Evolutionary conservation across 2,329 filamentous ascomycete species (phyloP).

Genomic region (Aspergillus tamarii): DNA sequence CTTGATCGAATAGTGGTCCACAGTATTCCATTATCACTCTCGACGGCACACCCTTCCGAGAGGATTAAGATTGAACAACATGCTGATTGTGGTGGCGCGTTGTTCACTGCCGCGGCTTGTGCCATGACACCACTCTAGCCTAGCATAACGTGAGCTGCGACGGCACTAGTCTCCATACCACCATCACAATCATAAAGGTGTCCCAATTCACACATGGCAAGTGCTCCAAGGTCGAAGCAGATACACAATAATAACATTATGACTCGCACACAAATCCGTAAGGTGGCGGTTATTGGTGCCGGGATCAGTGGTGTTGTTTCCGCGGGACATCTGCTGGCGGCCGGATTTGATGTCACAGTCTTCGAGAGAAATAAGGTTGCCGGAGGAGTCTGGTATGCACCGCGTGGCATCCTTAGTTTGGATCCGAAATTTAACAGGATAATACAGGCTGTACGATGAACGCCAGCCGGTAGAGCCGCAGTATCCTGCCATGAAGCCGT

Average conservation of each 20-base stretch:
- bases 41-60: not conserved
- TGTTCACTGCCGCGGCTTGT: not conserved
- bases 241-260: constrained; percentile 17
- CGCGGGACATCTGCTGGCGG: constrained; percentile 50
- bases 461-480: constrained; percentile 51
- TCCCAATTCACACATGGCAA: not conserved
- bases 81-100: not conserved
- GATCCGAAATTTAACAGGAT: not conserved
- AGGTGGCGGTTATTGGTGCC: constrained; percentile 55
- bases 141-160: constrained; percentile 11
- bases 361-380: constrained; percentile 57
- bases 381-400: constrained; percentile 60
- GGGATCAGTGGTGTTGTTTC: constrained; percentile 55
- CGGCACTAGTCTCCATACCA: not conserved
- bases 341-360: constrained; percentile 54
- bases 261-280: constrained; percentile 21
- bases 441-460: constrained; percentile 54
- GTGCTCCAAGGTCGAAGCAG: not conserved
- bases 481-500: constrained; percentile 37
- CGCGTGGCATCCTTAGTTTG: not conserved
- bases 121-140: constrained; percentile 15
- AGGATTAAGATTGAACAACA: not conserved
- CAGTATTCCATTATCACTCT: not conserved
- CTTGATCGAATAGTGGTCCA: not conserved
- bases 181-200: not conserved